Base-by-base conservation (phyloP, 331 rosid genomes). In the Quercus phellos region DNA sequence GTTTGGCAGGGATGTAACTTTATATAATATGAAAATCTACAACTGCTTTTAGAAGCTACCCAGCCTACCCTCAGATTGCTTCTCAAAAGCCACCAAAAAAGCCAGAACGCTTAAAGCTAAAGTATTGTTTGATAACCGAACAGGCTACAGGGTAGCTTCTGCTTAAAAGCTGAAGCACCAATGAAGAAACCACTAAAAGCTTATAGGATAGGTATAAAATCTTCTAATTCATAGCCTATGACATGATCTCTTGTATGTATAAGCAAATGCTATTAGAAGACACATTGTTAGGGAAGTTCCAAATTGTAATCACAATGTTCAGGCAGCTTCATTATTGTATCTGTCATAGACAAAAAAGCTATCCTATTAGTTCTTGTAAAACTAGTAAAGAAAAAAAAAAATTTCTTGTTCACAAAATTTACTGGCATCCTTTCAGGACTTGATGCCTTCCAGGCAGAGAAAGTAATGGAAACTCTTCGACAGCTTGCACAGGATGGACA, bases 391-490 rank as follows among this genome's bases (percentile, higher is more conserved):
- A 1, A 32, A 32, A 18, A 29, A 5, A 29, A 30, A 66, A 6
- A 1, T 35, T 18, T n/a, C 10, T 27, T 54, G 1, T 27, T 80
- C 78, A 56, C 68, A 21, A 79, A 82, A 72, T 82, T 79, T 60
- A 76, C 35, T 55, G 27, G 51, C 74, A 38, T 82, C 30, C 80
- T 80, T 83, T 66, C 89, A 94, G 97, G 99, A 76, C 97, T 94
- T 55, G 99, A 94, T 87, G 92, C 99, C 73, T 92, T 90, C 86
- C 99, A 92, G 89, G 97, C 99, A 51, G 99, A 90, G 87, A 94
- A 90, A 82, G 96, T 94, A 56, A 84, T 92, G 91, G 97, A 92
- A 86, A 94, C 93, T 60, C 97, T 94, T 38, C 90, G 85, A 73
- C 87, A 85, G 81, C 97, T 94, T 70, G 97, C 97, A 21, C 87